These are phyloP conservation scores for Cyclostephanos tholiformis DNA, from an alignment of 108 stramenopile species.

Conservation along the genomic window DNA sequence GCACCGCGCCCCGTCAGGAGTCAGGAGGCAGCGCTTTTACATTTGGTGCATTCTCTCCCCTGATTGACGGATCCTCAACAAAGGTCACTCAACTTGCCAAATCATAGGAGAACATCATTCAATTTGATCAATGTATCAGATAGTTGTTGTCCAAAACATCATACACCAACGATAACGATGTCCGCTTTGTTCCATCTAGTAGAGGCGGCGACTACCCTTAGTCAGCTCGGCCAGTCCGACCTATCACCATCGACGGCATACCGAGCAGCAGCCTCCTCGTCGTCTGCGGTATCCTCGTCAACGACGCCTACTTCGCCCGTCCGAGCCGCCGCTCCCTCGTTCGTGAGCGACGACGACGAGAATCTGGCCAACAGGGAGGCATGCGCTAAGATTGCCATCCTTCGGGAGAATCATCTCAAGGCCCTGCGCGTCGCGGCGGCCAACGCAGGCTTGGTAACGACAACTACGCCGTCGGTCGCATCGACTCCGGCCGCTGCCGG, in stretches of 20 bases:
- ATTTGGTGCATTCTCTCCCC: no score
- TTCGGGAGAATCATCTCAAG: conserved; percentile 31
- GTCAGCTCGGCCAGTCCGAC: conserved; percentile 40
- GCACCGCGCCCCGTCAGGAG: no score
- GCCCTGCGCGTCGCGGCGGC: conserved; percentile 25
- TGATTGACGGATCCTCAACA: no score
- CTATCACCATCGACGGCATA: conserved; percentile 16
- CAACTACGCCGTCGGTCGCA: not conserved
- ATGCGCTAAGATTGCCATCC: conserved; percentile 18
- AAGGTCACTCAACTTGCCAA: no score
- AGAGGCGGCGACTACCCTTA: conserved; percentile 63
- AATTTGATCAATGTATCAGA: no score
- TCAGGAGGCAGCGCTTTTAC: no score
- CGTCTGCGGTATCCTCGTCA: conserved; percentile 18
- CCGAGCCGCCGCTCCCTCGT: not conserved
- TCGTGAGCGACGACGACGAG: conserved; percentile 29
- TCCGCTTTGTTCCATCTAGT: conserved; percentile 56
- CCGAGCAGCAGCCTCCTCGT: conserved; percentile 9
- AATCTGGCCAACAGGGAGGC: not conserved
- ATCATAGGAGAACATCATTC: no score
- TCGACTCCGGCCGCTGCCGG: conserved; percentile 8
- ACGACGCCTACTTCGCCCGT: not conserved
- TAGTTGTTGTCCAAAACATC: no score
- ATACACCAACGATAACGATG: not conserved
- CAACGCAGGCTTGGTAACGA: not conserved